Conservation (phyloP, 352 stramenopile genomes). For the Pythium dissimile region DNA sequence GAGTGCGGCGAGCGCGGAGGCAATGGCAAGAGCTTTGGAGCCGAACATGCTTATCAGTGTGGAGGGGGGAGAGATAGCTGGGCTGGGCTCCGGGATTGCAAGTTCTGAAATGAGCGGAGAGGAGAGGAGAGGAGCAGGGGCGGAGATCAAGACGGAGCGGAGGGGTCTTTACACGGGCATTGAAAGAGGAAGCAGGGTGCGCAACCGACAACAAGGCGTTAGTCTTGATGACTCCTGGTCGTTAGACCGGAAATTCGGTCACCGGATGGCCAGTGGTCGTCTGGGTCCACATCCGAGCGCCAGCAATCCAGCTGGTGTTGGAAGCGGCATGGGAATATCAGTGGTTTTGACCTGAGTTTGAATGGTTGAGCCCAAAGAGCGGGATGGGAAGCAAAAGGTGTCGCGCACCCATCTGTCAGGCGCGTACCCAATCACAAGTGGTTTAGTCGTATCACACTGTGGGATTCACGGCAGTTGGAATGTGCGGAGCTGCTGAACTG, state of each 20-base stretch:
- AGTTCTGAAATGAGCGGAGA: slow-evolving; percentile 16
- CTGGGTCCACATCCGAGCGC: neutral
- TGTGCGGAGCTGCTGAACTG: neutral
- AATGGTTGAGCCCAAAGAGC: neutral
- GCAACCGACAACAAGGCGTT: too few species aligned
- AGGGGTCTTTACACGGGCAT: neutral
- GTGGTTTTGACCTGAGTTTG: neutral
- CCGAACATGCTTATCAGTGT: slow-evolving; percentile 11
- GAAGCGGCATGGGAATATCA: slow-evolving; percentile 5
- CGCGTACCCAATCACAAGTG: too few species aligned
- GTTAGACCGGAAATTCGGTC: neutral
- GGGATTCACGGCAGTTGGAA: slow-evolving; percentile 1
- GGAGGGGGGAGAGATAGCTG: neutral
- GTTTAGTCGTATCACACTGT: too few species aligned
- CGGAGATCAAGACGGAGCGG: neutral
- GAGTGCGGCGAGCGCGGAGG: slow-evolving; percentile 8
- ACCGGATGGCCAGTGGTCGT: neutral
- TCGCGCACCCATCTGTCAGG: too few species aligned
- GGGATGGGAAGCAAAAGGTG: neutral
- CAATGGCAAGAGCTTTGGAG: slow-evolving; percentile 11
- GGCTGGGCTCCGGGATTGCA: neutral
- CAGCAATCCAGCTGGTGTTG: neutral
- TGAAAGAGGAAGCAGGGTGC: too few species aligned
- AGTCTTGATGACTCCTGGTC: neutral
- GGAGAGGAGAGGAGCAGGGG: slow-evolving; percentile 6